phyloP scores from a whole-genome alignment of 2,329 filamentous ascomycete species.

The Talaromyces piceae region DNA sequence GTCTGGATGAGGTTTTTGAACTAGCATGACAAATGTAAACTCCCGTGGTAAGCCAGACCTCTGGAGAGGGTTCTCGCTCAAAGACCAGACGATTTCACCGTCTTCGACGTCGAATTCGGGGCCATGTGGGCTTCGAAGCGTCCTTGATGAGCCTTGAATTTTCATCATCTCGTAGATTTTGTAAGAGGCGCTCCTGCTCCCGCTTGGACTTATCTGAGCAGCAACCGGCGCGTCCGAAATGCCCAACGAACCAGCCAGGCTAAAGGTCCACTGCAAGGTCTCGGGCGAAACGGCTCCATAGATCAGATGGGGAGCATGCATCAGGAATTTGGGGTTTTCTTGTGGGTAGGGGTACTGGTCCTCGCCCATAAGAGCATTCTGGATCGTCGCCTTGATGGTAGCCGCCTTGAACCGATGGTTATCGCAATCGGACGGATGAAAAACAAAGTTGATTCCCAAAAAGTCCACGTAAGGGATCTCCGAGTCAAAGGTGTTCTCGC shows the following conservation, averaged over 20 bases:
- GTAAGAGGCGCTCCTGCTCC: conserved; percentile 35
- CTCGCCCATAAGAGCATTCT: conserved; percentile 14
- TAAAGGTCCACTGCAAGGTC: conserved; percentile 43
- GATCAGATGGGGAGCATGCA: conserved; percentile 45
- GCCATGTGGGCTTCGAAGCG: conserved; percentile 28
- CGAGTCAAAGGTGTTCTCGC: conserved; percentile 34
- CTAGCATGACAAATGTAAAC: conserved; percentile 45
- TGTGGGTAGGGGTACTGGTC: conserved; percentile 12
- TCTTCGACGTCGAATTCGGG: conserved; percentile 35
- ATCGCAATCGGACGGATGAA: conserved; percentile 38
- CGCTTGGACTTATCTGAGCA: conserved; percentile 36
- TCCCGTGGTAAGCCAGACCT: conserved; percentile 44
- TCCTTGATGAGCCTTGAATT: conserved; percentile 42
- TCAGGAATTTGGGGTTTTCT: conserved; percentile 37
- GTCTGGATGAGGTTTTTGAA: conserved; percentile 38
- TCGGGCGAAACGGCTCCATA: conserved; percentile 42
- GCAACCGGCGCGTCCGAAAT: conserved; percentile 38
- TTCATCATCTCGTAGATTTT: conserved; percentile 45
- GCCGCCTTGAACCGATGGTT: conserved; percentile 43
- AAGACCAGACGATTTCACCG: conserved; percentile 43
- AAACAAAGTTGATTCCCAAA: conserved; percentile 43
- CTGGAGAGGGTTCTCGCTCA: conserved; percentile 44
- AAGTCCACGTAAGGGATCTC: conserved; percentile 41
- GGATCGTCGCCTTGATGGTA: conserved; percentile 35
- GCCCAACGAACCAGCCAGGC: conserved; percentile 39